A percentile compares a stretch with the other conserved stretches of the same genome.
Evolutionary conservation across 106 monocot genomes (phyloP).

Genomic region (Amphibolis antarctica): DNA sequence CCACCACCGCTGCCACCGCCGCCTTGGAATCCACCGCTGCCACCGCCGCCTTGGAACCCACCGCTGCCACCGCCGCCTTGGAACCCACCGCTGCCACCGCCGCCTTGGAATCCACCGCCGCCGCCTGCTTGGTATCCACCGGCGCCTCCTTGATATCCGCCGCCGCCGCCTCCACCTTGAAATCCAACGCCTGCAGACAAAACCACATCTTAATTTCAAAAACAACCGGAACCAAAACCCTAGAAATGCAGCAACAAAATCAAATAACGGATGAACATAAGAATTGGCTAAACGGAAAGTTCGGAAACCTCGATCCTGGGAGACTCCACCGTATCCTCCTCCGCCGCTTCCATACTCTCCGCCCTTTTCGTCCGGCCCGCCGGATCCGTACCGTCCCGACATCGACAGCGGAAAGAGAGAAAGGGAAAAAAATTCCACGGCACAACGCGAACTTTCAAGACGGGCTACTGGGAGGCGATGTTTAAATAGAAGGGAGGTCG

Average conservation of each 20-base stretch:
- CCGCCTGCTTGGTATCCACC: conserved; percentile 21
- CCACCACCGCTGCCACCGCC: conserved; percentile 30
- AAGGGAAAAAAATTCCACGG: not conserved
- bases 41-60: conserved; percentile 20
- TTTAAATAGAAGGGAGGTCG: too few relatives aligned
- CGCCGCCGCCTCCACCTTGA: too few relatives aligned
- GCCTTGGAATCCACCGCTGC: too few relatives aligned
- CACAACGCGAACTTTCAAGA: not conserved
- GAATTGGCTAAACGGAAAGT: not conserved
- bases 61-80: conserved; percentile 24
- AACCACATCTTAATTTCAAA: not conserved
- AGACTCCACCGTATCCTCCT: conserved; percentile 32
- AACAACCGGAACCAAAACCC: not conserved
- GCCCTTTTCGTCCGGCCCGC: conserved; percentile 15
- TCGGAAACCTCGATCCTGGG: conserved; percentile 24
- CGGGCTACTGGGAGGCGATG: too few relatives aligned
- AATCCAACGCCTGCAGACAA: too few relatives aligned
- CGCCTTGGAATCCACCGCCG: conserved; percentile 25
- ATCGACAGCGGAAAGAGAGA: conserved; percentile 11
- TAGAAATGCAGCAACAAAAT: not conserved
- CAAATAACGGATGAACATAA: not conserved
- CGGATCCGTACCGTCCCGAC: conserved; percentile 47
- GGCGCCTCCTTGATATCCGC: conserved; percentile 16
- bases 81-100: conserved; percentile 31
- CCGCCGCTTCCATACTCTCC: conserved; percentile 17